A percentile compares a stretch with the other conserved stretches of the same genome.
Conservation (phyloP, 1,284 basidiomycete species). For the Puccinia brachypodii region DNA sequence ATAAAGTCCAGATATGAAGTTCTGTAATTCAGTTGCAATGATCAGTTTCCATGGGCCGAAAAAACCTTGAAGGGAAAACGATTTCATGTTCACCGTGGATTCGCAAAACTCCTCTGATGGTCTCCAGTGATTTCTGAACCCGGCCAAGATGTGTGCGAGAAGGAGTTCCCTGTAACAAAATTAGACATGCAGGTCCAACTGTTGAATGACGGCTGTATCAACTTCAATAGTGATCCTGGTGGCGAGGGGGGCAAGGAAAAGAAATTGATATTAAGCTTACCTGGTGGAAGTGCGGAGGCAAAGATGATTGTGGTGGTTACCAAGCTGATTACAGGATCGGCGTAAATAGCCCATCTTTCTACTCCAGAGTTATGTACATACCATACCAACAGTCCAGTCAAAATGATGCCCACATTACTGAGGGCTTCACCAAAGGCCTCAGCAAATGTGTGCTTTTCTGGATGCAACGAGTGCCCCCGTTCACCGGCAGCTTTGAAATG, state of each 20-base stretch:
- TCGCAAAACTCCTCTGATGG: conserved; percentile 81
- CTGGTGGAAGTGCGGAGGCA: conserved; percentile 87
- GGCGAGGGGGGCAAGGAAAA: neutral
- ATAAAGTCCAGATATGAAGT: conserved; percentile 93
- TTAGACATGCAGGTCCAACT: conserved; percentile 93
- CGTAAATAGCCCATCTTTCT: conserved; percentile 69
- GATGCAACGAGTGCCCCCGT: conserved; percentile 48
- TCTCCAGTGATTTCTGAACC: conserved; percentile 75
- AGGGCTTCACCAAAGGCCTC: conserved; percentile 96
- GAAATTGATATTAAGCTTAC: conserved; percentile 61
- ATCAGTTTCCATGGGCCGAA: neutral
- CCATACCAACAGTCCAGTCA: conserved; percentile 90
- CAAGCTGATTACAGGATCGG: conserved; percentile 89
- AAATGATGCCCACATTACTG: conserved; percentile 96
- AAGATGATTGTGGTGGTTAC: conserved; percentile 97
- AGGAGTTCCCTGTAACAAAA: conserved; percentile 95
- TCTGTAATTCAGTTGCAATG: conserved; percentile 47
- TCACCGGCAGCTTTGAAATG: conserved; percentile 45
- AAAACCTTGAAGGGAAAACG: neutral
- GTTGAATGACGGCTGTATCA: neutral
- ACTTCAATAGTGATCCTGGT: neutral
- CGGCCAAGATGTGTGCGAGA: conserved; percentile 81
- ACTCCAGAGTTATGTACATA: conserved; percentile 56
- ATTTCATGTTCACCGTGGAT: conserved; percentile 66
- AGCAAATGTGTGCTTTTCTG: conserved; percentile 58